Percentiles rank a stretch among this genome's conserved stretches.
These are phyloP conservation scores for Prunus yedoensis DNA, from an alignment of 331 rosid species.

Conservation along the genomic window DNA sequence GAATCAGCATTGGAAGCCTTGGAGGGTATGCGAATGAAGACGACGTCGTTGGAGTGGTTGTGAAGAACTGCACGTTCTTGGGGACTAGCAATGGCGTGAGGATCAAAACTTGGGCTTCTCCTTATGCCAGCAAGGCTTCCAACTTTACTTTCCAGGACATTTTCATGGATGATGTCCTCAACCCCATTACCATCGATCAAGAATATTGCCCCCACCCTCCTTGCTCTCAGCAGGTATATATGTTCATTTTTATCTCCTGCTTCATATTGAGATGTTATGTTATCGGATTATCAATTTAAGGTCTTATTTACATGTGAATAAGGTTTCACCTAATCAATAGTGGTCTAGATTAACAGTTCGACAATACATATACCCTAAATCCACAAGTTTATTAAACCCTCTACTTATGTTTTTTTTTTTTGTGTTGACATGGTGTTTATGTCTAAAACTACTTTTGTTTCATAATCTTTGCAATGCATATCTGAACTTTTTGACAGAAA, in stretches of 20 bases:
- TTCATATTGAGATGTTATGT: too few relatives aligned
- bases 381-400: background rate
- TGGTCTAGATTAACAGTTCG: too few relatives aligned
- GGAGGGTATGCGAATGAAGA: slow-evolving; percentile 33
- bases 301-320: background rate
- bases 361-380: too few relatives aligned
- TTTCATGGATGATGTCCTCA: slow-evolving; percentile 33
- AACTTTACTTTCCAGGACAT: slow-evolving; percentile 49
- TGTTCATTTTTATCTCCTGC: background rate
- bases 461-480: background rate
- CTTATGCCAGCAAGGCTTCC: slow-evolving; percentile 26
- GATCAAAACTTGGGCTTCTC: slow-evolving; percentile 63
- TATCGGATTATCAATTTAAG: background rate
- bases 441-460: background rate
- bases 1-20: slow-evolving; percentile 70
- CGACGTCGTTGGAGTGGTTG: slow-evolving; percentile 37
- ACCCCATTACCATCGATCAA: slow-evolving; percentile 62
- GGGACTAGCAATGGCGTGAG: slow-evolving; percentile 52
- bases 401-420: background rate
- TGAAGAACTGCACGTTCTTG: slow-evolving; percentile 42
- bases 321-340: background rate
- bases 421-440: background rate
- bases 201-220: slow-evolving; percentile 41
- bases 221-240: slow-evolving; percentile 33
- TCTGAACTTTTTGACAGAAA: background rate